A percentile compares a stretch with the other conserved stretches of the same genome.
Conservation (phyloP, 768 basidiomycete genomes). For the Boletus tomentosulus region DNA sequence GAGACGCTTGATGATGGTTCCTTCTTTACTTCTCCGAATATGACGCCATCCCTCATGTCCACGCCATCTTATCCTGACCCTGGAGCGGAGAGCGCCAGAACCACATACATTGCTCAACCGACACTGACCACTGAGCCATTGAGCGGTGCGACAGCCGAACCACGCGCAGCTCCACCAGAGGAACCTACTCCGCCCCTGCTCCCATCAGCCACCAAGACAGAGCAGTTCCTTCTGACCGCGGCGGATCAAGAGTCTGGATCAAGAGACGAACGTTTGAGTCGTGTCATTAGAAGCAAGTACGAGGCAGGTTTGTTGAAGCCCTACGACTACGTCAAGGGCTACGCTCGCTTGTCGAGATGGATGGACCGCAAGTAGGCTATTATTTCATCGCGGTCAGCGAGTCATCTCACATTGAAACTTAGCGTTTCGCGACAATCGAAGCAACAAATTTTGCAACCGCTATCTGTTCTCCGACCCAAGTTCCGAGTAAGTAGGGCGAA, state of each 20-base stretch:
- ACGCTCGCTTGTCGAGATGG: constrained; percentile 86
- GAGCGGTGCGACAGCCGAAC: constrained; percentile 21
- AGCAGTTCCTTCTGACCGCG: constrained; percentile 86
- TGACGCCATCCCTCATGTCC: constrained; percentile 47
- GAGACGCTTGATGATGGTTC: constrained; percentile 83
- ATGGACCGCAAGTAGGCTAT: constrained; percentile 82
- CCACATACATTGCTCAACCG: constrained; percentile 15
- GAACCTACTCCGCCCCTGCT: constrained; percentile 50
- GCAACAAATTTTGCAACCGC: constrained; percentile 85
- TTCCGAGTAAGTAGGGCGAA: constrained; percentile 55
- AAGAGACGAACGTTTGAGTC: constrained; percentile 81
- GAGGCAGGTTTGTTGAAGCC: constrained; percentile 93
- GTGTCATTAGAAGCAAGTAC: constrained; percentile 94
- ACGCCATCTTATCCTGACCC: constrained; percentile 29
- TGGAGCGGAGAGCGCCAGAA: constrained; percentile 5
- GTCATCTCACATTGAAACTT: neutral
- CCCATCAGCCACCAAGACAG: constrained; percentile 74
- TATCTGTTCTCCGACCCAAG: constrained; percentile 81
- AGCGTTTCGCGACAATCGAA: constrained; percentile 90
- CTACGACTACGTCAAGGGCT: constrained; percentile 96
- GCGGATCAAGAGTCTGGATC: constrained; percentile 93
- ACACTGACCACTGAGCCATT: constrained; percentile 18
- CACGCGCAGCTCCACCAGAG: constrained; percentile 29
- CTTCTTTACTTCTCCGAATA: constrained; percentile 64
- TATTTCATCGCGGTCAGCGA: neutral